Percentiles rank a stretch among this genome's conserved stretches.
Evolutionary conservation across 1,139 yeast species (phyloP).

Genomic region (Yamadazyma jaroonii): DNA sequence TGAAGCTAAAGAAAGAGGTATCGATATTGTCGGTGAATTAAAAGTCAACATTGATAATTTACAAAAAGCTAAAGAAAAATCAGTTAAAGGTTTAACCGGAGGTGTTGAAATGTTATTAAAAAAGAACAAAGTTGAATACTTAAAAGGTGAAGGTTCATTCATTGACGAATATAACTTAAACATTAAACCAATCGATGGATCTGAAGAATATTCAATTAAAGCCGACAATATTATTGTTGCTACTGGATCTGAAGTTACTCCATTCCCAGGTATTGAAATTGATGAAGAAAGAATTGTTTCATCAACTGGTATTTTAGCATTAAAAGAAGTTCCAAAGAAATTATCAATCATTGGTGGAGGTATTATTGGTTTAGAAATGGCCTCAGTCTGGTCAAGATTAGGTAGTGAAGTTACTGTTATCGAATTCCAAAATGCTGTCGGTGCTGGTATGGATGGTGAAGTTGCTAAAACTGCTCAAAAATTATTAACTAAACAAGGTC

Average conservation of each 20-base stretch:
- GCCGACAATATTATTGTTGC: constrained; percentile 93
- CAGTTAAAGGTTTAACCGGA: constrained; percentile 84
- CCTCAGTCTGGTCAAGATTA: constrained; percentile 93
- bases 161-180: constrained; percentile 74
- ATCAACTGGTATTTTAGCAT: constrained; percentile 86
- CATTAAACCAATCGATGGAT: constrained; percentile 86
- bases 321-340: constrained; percentile 88
- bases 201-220: constrained; percentile 57
- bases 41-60: constrained; percentile 71
- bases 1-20: constrained; percentile 87
- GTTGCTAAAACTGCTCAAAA: constrained; percentile 88
- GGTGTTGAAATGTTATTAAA: constrained; percentile 95
- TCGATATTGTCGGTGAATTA: constrained; percentile 74
- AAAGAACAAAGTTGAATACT: constrained; percentile 91
- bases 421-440: constrained; percentile 87
- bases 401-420: constrained; percentile 94
- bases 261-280: constrained; percentile 96
- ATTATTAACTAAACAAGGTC: constrained; percentile 89
- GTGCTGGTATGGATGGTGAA: constrained; percentile 96
- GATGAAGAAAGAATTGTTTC: constrained; percentile 98
- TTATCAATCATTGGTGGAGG: constrained; percentile 98
- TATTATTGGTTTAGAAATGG: constrained; percentile 99
- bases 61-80: constrained; percentile 89
- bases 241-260: constrained; percentile 97
- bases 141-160: constrained; percentile 91